Evolutionary conservation across 129 eudicot species (phyloP).

Genomic region (Smallanthus sonchifolius): DNA sequence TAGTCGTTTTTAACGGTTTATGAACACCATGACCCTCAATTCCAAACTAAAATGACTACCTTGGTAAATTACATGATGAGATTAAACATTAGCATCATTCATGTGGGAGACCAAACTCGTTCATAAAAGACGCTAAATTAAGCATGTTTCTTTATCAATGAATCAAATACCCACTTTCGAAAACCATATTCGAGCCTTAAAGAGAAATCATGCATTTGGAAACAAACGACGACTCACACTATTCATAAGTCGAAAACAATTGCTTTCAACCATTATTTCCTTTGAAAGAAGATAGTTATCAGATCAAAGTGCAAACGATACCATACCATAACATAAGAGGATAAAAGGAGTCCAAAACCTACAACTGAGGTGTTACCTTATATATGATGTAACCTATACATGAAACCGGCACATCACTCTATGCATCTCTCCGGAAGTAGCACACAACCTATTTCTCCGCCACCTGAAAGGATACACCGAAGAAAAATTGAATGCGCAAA

Average conservation of each 20-base stretch:
- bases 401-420: conserved; percentile 17
- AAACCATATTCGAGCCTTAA: neutral
- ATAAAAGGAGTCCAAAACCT: conserved; percentile 9
- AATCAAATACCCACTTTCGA: neutral
- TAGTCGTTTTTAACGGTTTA: no score
- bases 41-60: no score
- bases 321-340: neutral
- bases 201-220: neutral
- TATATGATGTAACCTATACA: conserved; percentile 25
- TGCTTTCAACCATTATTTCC: neutral
- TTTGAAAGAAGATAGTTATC: conserved; percentile 1
- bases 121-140: neutral
- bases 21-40: no score
- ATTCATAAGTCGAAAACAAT: neutral
- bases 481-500: neutral
- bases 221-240: neutral
- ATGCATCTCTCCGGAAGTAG: conserved; percentile 1
- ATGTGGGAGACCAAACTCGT: neutral
- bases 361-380: conserved; percentile 18
- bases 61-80: no score
- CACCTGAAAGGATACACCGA: conserved; percentile 14
- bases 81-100: no score
- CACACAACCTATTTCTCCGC: conserved; percentile 21
- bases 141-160: neutral
- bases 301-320: conserved; percentile 13